phyloP scores from a whole-genome alignment of 1,284 basidiomycete species.

The Melanopsichium pennsylvanicum region DNA sequence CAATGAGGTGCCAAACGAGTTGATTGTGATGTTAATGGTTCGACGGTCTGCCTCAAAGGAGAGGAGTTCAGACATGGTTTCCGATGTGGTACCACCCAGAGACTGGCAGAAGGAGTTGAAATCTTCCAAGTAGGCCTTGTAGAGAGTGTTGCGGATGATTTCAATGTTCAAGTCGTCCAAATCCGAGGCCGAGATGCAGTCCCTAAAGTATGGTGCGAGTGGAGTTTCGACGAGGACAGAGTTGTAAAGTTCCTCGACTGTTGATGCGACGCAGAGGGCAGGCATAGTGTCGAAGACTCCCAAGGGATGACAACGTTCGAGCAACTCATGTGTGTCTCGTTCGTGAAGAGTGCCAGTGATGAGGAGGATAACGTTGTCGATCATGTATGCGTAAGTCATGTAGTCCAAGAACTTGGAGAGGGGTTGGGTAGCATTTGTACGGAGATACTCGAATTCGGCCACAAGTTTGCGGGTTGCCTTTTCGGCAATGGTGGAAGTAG shows the following conservation, averaged over 20 bases:
- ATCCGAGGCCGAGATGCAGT: conserved; percentile 92
- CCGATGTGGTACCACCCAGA: conserved; percentile 71
- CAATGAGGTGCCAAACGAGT: conserved; percentile 95
- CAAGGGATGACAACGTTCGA: conserved; percentile 95
- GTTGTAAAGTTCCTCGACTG: conserved; percentile 98
- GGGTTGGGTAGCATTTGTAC: conserved; percentile 88
- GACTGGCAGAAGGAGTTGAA: conserved; percentile 85
- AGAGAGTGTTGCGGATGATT: conserved; percentile 99
- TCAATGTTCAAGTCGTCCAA: conserved; percentile 99
- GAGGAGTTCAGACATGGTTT: conserved; percentile 73
- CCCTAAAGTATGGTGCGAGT: conserved; percentile 94
- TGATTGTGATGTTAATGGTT: conserved; percentile 98
- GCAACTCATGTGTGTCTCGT: conserved; percentile 93
- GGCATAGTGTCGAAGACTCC: conserved; percentile 99
- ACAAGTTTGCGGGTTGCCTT: conserved; percentile 94
- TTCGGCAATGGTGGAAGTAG: conserved; percentile 92
- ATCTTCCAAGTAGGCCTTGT: conserved; percentile 98
- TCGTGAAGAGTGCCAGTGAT: conserved; percentile 98
- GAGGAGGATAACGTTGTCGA: conserved; percentile 97
- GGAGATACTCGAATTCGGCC: conserved; percentile 94
- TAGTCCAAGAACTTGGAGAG: conserved; percentile 95
- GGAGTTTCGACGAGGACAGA: conserved; percentile 97
- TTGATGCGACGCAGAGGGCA: conserved; percentile 97
- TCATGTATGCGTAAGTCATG: conserved; percentile 99
- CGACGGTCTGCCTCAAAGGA: conserved; percentile 96